Evolutionary conservation across 306 rosid species (phyloP), one percentile per base, ranked within the genome.

Genomic region (Quercus engelmannii): DNA sequence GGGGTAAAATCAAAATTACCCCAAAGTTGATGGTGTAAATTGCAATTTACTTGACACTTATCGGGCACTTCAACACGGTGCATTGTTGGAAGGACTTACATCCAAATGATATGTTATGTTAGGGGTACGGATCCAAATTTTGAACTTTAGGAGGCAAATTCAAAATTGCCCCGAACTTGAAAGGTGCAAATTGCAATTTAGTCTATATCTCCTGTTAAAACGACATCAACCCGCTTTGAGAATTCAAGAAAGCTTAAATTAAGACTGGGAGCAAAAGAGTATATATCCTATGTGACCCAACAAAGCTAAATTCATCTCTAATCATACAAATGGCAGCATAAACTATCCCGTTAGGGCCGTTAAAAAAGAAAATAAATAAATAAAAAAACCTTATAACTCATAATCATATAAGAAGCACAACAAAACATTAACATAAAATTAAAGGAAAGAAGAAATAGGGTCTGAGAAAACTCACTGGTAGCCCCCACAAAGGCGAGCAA

Each of bases 401-500:
- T 38, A 63, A 63, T 28, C 41, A 63, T 28, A 63, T 2, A 61
- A 61, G 33, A 21, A 64, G 70, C 70, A 55, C 12, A 2, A 43
- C 7, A 51, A 46, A 38, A 18, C 64, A 10, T 20, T 57, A 23
- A 23, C 63, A 49, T 5, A n/a, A 33, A n/a, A 6, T 20, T 5
- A 43, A 25, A 14, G 18, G 59, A 79, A 26, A 73, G 20, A 17
- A 26, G 46, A 21, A 25, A 33, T 17, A 78, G 12, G 12, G 6
- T 17, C 5, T 12, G 80, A 55, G 75, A 35, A 49, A 79, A 92
- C 97, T 88, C 62, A 95, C 99, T 88, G 76, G 99, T 93, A 80
- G 98, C 98, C 1, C 91, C 98, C 8, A 95, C 98, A 71, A 95
- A 95, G 59, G 86, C 93, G 33, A 95, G 96, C 83, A 95, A 73